A percentile compares a stretch with the other conserved stretches of the same genome.
Evolutionary conservation across 148 eudicot genomes (phyloP).

Genomic region (Fallopia convolvulus): DNA sequence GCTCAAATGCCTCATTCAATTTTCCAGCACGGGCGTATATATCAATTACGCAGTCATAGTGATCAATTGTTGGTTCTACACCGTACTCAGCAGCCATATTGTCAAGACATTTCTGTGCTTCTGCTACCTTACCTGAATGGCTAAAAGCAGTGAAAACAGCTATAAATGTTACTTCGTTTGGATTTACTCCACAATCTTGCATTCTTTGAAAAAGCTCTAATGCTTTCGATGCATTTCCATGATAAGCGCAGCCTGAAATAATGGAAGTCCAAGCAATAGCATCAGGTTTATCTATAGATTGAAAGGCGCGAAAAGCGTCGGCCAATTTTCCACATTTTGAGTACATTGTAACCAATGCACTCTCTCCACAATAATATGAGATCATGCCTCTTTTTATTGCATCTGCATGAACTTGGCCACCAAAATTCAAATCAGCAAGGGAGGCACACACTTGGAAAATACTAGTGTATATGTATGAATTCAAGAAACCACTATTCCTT

Average conservation of each 20-base stretch:
- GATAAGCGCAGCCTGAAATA: slow-evolving; percentile 74
- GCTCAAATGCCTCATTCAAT: slow-evolving; percentile 52
- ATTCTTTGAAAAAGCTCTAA: slow-evolving; percentile 51
- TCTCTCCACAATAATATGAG: slow-evolving; percentile 36
- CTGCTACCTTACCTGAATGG: slow-evolving; percentile 62
- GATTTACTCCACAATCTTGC: slow-evolving; percentile 36
- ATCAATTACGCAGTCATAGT: slow-evolving; percentile 64
- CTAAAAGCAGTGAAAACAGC: slow-evolving; percentile 68
- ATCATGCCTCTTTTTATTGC: slow-evolving; percentile 23
- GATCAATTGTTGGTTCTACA: slow-evolving; percentile 45
- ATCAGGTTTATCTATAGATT: slow-evolving; percentile 44
- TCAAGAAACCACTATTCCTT: slow-evolving; percentile 15
- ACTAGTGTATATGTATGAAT: slow-evolving; percentile 28
- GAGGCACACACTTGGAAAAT: slow-evolving; percentile 29
- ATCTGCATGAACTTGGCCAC: slow-evolving; percentile 31
- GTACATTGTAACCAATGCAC: slow-evolving; percentile 73
- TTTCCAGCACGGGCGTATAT: slow-evolving; percentile 76
- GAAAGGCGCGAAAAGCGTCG: slow-evolving; percentile 46
- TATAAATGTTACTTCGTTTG: slow-evolving; percentile 66
- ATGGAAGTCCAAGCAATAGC: slow-evolving; percentile 67
- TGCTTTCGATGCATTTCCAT: slow-evolving; percentile 46
- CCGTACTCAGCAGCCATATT: slow-evolving; percentile 43
- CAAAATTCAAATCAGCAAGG: slow-evolving; percentile 23
- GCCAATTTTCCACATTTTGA: slow-evolving; percentile 66
- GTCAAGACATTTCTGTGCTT: slow-evolving; percentile 50